phyloP scores from a whole-genome alignment of 371 early-diverging fungal species.

The Lichtheimia ramosa region DNA sequence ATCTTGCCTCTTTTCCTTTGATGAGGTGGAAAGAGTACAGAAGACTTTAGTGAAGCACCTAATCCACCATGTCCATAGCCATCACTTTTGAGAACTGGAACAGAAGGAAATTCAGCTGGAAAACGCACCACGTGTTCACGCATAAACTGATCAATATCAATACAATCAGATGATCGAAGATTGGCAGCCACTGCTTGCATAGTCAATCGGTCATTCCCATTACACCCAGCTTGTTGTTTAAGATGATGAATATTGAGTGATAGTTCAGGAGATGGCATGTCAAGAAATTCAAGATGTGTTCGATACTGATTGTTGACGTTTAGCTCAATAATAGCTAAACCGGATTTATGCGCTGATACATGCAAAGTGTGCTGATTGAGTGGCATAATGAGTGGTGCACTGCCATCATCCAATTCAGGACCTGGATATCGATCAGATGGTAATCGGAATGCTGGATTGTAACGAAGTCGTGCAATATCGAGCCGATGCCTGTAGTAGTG shows the following conservation, averaged over 20 bases:
- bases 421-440: slow-evolving; percentile 47
- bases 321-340: slow-evolving; percentile 58
- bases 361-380: slow-evolving; percentile 37
- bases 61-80: slow-evolving; percentile 27
- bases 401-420: slow-evolving; percentile 1
- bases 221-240: slow-evolving; percentile 21
- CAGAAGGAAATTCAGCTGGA: slow-evolving; percentile 14
- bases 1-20: slow-evolving; percentile 12
- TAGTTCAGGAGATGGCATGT: slow-evolving; percentile 4
- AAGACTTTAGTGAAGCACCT: neutral
- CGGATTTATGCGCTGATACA: slow-evolving; percentile 37
- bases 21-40: slow-evolving; percentile 2
- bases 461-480: slow-evolving; percentile 63
- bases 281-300: slow-evolving; percentile 53
- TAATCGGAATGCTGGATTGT: slow-evolving; percentile 59
- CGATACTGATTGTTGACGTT: slow-evolving; percentile 51
- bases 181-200: slow-evolving; percentile 42
- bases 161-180: slow-evolving; percentile 27
- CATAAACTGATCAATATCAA: slow-evolving; percentile 31
- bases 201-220: slow-evolving; percentile 25
- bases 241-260: slow-evolving; percentile 14
- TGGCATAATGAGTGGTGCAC: slow-evolving; percentile 24
- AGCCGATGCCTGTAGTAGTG: slow-evolving; percentile 38
- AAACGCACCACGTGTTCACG: slow-evolving; percentile 20
- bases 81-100: slow-evolving; percentile 36